Conservation (phyloP, 306 rosid species). For the Canavalia gladiata region DNA sequence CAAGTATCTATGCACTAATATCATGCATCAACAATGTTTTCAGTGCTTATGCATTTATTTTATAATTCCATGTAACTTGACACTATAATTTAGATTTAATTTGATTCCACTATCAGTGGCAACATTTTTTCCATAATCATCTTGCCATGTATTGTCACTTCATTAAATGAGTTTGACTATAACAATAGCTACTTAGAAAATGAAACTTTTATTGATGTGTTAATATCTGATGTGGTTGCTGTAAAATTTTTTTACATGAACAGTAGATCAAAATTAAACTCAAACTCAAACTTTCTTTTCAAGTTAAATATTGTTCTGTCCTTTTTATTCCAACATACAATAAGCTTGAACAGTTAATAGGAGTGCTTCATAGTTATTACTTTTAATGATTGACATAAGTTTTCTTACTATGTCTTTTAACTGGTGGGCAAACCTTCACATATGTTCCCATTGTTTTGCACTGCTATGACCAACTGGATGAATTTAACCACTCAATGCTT, state of each 20-base stretch:
- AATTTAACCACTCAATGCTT: slow-evolving; percentile 4
- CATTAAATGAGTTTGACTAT: slow-evolving; percentile 10
- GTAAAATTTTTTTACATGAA: not conserved
- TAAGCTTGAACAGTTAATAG: not conserved
- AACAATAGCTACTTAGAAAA: not conserved
- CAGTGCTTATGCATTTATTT: slow-evolving; percentile 27
- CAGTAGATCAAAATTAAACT: not conserved
- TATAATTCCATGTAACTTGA: slow-evolving; percentile 1
- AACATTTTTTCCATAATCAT: not conserved
- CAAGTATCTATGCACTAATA: slow-evolving; percentile 19
- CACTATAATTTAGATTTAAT: not conserved
- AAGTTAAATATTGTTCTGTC: slow-evolving; percentile 7
- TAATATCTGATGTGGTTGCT: not conserved
- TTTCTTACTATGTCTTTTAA: slow-evolving; percentile 28
- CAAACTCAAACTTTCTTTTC: not conserved
- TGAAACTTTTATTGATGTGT: not conserved
- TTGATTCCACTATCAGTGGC: not conserved
- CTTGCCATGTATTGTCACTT: slow-evolving; percentile 4
- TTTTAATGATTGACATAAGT: slow-evolving; percentile 5
- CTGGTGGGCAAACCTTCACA: slow-evolving; percentile 19
- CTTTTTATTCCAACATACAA: not conserved
- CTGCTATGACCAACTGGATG: slow-evolving; percentile 33
- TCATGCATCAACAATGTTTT: slow-evolving; percentile 21
- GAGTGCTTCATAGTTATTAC: slow-evolving; percentile 3
- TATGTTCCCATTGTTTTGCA: slow-evolving; percentile 17